Percentiles rank a stretch among this genome's conserved stretches.
Evolutionary conservation across 805 yeast genomes (phyloP).

Genomic region (Tetrapisispora iriomotensis): DNA sequence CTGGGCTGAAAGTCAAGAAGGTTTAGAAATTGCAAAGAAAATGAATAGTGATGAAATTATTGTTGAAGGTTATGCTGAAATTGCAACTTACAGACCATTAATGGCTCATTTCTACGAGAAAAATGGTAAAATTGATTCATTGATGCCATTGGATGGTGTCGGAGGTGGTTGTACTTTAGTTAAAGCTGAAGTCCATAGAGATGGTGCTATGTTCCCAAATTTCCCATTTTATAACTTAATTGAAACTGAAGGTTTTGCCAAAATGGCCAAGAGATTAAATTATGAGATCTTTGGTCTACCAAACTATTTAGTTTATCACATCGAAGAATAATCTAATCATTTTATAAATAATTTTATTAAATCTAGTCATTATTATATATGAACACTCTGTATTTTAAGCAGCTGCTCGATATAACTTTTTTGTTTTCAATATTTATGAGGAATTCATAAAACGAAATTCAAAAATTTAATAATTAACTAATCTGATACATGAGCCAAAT

Average conservation of each 20-base stretch:
- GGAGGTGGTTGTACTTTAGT: conserved; percentile 97
- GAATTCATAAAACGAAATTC: no score
- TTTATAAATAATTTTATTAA: no score
- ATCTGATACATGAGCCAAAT: no score
- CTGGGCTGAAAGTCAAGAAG: conserved; percentile 85
- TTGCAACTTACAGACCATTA: conserved; percentile 87
- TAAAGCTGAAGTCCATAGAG: conserved; percentile 95
- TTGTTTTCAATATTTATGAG: no score
- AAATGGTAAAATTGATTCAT: conserved; percentile 50
- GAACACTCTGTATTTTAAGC: no score
- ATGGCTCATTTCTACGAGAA: conserved; percentile 84
- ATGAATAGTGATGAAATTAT: conserved; percentile 84
- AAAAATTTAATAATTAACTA: no score
- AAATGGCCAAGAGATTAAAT: conserved; percentile 91
- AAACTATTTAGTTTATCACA: conserved; percentile 69
- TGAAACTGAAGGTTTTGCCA: conserved; percentile 98
- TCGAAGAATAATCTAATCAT: conserved; percentile 3
- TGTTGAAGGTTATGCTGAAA: conserved; percentile 87
- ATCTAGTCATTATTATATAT: no score
- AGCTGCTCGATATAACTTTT: no score
- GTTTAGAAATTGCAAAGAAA: conserved; percentile 57
- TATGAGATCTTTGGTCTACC: conserved; percentile 90
- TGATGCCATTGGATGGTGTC: conserved; percentile 89
- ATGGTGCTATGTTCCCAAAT: conserved; percentile 99
- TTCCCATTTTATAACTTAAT: conserved; percentile 95